These are phyloP conservation scores for Boletellus deceptivus DNA, from an alignment of 1,284 basidiomycete species.

Conservation along the genomic window DNA sequence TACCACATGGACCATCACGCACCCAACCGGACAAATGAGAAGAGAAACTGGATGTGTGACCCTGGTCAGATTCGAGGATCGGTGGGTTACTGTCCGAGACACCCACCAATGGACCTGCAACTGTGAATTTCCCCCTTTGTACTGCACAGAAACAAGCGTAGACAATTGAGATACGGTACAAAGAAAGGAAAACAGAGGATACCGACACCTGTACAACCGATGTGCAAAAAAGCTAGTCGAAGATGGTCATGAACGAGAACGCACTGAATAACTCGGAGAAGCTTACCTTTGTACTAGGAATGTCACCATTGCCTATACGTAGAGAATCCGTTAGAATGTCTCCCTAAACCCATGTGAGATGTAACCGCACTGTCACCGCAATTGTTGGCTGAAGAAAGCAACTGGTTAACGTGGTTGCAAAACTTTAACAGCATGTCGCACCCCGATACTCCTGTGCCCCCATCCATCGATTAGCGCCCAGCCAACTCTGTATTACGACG, in stretches of 20 bases:
- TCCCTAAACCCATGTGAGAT: not conserved
- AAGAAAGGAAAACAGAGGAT: not conserved
- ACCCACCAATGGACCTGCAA: constrained; percentile 23
- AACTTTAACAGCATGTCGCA: too few species aligned
- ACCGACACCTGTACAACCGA: constrained; percentile 28
- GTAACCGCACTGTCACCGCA: constrained; percentile 17
- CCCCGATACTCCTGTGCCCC: constrained; percentile 24
- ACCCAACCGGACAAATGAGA: constrained; percentile 22
- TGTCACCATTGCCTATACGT: constrained; percentile 21
- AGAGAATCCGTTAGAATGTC: not conserved
- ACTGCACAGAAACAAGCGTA: constrained; percentile 4
- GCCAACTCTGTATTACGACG: not conserved
- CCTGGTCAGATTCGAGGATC: constrained; percentile 1
- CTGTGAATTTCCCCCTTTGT: constrained; percentile 12
- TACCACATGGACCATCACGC: not conserved
- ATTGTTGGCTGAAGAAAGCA: constrained; percentile 14
- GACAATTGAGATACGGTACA: not conserved
- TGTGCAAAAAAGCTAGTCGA: constrained; percentile 23
- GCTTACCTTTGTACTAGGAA: constrained; percentile 25
- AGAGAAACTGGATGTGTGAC: constrained; percentile 5
- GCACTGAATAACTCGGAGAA: too few species aligned
- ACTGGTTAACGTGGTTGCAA: not conserved
- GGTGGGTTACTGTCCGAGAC: too few species aligned
- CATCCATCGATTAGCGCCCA: not conserved
- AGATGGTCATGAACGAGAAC: not conserved